Evolutionary conservation across 192 early-diverging fungal species (phyloP).

Genomic region (Umbelopsis ramanniana): DNA sequence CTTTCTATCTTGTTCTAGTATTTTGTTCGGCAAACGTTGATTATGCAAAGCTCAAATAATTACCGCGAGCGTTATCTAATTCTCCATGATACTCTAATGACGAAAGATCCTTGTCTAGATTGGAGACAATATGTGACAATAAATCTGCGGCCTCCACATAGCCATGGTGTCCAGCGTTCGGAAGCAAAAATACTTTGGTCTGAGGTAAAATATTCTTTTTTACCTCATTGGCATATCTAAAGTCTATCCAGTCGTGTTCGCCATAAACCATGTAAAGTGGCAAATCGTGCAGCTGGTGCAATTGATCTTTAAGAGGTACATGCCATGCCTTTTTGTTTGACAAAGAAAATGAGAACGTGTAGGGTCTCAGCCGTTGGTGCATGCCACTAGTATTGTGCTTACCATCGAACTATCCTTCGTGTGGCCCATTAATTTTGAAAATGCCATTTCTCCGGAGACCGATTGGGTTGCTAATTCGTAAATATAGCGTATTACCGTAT

Average conservation of each 20-base stretch:
- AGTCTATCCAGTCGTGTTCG: slow-evolving; percentile 35
- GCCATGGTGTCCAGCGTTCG: slow-evolving; percentile 27
- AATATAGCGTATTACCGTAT: slow-evolving; percentile 27
- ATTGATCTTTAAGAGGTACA: slow-evolving; percentile 25
- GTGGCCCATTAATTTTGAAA: slow-evolving; percentile 21
- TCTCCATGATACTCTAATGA: slow-evolving; percentile 4
- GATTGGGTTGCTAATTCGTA: slow-evolving; percentile 27
- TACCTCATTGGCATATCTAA: slow-evolving; percentile 16
- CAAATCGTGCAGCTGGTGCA: slow-evolving; percentile 21
- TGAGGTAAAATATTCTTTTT: slow-evolving; percentile 19
- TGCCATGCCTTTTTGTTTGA: slow-evolving; percentile 20
- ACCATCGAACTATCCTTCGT: slow-evolving; percentile 24
- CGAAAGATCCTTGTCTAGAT: slow-evolving; percentile 1
- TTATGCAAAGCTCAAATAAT: slow-evolving; percentile 1
- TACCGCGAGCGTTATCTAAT: background rate
- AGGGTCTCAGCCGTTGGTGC: no score
- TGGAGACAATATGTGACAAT: slow-evolving; percentile 10
- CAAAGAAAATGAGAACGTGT: background rate
- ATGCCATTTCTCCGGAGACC: slow-evolving; percentile 31
- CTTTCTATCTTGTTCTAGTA: no score
- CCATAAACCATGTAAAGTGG: slow-evolving; percentile 26
- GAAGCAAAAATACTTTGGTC: slow-evolving; percentile 27
- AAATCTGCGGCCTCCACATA: slow-evolving; percentile 23
- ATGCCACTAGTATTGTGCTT: background rate
- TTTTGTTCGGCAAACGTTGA: background rate